These are phyloP conservation scores for Cercospora janseana DNA, from an alignment of 2,329 filamentous ascomycete species.

Conservation along the genomic window DNA sequence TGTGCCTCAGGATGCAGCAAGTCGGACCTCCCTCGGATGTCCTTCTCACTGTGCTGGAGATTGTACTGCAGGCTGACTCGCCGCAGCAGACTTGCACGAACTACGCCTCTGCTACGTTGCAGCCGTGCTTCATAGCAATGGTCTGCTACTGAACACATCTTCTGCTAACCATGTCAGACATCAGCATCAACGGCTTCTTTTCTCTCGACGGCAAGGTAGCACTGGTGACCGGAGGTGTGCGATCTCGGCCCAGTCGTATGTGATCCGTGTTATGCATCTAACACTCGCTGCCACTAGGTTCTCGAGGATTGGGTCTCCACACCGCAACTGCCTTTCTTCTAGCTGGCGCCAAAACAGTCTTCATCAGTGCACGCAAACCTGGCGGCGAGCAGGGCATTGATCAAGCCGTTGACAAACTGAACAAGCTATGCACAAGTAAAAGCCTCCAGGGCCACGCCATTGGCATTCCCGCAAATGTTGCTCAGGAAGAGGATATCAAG, in stretches of 20 bases:
- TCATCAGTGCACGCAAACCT: slow-evolving; percentile 88
- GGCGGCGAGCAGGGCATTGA: slow-evolving; percentile 63
- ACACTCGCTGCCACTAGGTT: slow-evolving; percentile 45
- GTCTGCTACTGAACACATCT: not conserved
- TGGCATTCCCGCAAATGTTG: slow-evolving; percentile 74
- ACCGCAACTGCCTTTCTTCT: slow-evolving; percentile 71
- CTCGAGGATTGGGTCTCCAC: slow-evolving; percentile 73
- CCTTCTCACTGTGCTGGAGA: slow-evolving; percentile 1
- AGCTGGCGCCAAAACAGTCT: slow-evolving; percentile 80
- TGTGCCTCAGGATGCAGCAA: slow-evolving; percentile 3
- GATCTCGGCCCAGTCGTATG: not conserved
- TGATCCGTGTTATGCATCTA: not conserved
- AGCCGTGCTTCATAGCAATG: not conserved
- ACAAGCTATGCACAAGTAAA: slow-evolving; percentile 63
- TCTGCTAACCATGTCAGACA: slow-evolving; percentile 48
- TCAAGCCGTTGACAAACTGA: slow-evolving; percentile 70
- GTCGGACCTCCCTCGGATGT: slow-evolving; percentile 7
- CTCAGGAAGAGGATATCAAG: slow-evolving; percentile 68
- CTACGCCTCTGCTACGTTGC: not conserved
- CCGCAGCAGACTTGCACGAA: not conserved
- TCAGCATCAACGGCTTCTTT: slow-evolving; percentile 71
- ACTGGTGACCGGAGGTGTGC: slow-evolving; percentile 70
- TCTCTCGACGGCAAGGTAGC: slow-evolving; percentile 80
- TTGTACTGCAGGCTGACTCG: not conserved
- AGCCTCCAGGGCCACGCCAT: slow-evolving; percentile 68